Base-by-base conservation (phyloP, 2,329 filamentous ascomycete genomes). In the Neonectria faginata region DNA sequence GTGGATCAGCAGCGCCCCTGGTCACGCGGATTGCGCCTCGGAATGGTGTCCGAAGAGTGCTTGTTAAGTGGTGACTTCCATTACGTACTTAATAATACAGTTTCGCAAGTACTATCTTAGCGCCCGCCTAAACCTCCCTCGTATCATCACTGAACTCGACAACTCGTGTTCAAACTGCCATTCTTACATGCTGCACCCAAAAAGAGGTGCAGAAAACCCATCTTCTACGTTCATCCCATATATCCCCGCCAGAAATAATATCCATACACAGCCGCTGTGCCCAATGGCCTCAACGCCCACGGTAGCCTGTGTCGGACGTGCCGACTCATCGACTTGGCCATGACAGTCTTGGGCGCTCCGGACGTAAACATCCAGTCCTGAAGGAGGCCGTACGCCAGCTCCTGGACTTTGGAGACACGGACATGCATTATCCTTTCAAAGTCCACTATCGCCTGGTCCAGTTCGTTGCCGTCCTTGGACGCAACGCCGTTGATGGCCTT, bases 351-450 rank as follows among this genome's bases (percentile, higher is more conserved):
- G 18, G 85, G 84, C 10, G 80, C 80, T 2, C 80, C 81, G 3
- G 79, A 77, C 0, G 81, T 84, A 63, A 84, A 83, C 68, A 86
- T 79, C 80, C 82, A 85, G 42, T 80, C 76, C 31, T 77, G 74
- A 70, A 82, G 81, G 42, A 85, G 72, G 59, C 85, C 83, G 52
- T 81, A 82, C 10, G 79, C 78, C 18, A 85, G 76, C 45, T 75
- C 70, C 67, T 81, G 78, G 61, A 84, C 75, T 44, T 73, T 71
- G 53, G 73, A 70, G 16, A 78, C 75, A 2, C 81, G 78, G 6
- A 68, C 61, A 39, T 78, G 80, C 80, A 83, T 82, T 10, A 69
- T 71, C 44, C 74, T 69, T 68, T 84, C 81, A 54, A 77, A 83
- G 3, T 56, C 66, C 2, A 58, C 60, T 25, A 83, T 72, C 36